phyloP scores from a whole-genome alignment of 495 filamentous ascomycete genomes.

The Barbatosphaeria neglecta region DNA sequence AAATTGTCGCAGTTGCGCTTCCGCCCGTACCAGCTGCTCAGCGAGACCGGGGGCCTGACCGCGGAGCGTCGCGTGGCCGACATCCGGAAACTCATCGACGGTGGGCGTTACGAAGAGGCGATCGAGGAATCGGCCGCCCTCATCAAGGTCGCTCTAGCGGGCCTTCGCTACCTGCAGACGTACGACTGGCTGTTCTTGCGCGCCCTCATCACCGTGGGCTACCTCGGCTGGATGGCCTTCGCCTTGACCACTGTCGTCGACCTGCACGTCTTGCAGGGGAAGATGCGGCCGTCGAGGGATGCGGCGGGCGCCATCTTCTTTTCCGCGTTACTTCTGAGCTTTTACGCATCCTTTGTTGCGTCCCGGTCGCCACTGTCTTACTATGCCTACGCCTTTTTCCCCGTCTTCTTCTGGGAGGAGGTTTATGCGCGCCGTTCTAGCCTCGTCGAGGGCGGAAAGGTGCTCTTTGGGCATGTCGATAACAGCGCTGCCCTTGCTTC shows the following conservation, averaged over 20 bases:
- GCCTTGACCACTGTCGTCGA: constrained; percentile 87
- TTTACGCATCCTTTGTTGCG: constrained; percentile 69
- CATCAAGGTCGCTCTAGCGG: constrained; percentile 66
- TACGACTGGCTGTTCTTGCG: constrained; percentile 95
- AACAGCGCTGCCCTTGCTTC: constrained; percentile 41
- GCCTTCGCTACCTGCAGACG: constrained; percentile 88
- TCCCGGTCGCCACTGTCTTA: constrained; percentile 76
- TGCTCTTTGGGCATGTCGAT: constrained; percentile 56
- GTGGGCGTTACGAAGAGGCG: constrained; percentile 55
- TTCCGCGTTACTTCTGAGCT: constrained; percentile 55
- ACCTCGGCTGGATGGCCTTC: constrained; percentile 94
- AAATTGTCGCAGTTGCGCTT: constrained; percentile 63
- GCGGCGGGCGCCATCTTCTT: constrained; percentile 52
- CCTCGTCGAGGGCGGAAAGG: constrained; percentile 52
- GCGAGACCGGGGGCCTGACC: constrained; percentile 47
- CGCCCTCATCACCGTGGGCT: constrained; percentile 84
- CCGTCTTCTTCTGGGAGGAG: constrained; percentile 93
- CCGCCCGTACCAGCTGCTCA: constrained; percentile 52
- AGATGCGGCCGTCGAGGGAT: constrained; percentile 53
- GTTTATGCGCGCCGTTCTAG: constrained; percentile 70
- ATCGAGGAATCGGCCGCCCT: constrained; percentile 65
- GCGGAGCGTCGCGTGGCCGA: constrained; percentile 55
- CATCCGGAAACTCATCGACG: constrained; percentile 56
- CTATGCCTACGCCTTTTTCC: constrained; percentile 87
- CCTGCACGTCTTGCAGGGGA: constrained; percentile 72